Base-by-base conservation (phyloP, 768 basidiomycete species). In the Filobasidium floriforme region DNA sequence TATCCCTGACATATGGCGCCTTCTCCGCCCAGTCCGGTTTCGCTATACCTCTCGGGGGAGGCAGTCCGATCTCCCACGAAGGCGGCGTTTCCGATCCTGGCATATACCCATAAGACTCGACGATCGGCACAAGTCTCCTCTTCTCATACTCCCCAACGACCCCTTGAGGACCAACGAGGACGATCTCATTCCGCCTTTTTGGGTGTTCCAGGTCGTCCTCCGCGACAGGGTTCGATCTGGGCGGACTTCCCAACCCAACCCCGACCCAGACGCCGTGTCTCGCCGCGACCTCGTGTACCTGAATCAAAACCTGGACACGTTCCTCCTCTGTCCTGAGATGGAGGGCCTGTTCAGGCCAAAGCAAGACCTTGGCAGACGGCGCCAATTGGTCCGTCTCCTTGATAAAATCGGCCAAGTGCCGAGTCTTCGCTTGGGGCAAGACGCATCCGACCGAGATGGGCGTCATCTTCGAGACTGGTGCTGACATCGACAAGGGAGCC, bases 281-380 rank as follows among this genome's bases (percentile, higher is more conserved):
- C 19, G 22, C 29, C 14, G 54, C 54, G 7, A 57, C 26, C 24
- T 28, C 22, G 12, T 24, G 12, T 6, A 57, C 29, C 54, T 57
- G 12, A 4, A 14, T 15, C 12, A 57, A 26, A 6, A 57, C 54
- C 12, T 26, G 14, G 5, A 15, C 54, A 3, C 54, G 22, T 26
- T 57, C 54, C 26, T 57, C 54, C 22, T 24, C 15, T 15, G 29
- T 26, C 2, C 29, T 4, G 14, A 57, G 5, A 7, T 57, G 54
- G 18, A 57, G 26, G 15, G 54, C 54, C 26, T 57, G 54, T 57
- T 57, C 54, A 57, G 54, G 54, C 54, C 54, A 57, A 57, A 57
- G 54, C 54, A 57, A 57, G 54, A 57, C 29, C 54, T 57, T 57
- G 24, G 54, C 54, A 26, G 2, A 15, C 4, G 54, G 29, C 4